Conservation (phyloP, 1,284 basidiomycete genomes). For the Neonothopanus nambi region DNA sequence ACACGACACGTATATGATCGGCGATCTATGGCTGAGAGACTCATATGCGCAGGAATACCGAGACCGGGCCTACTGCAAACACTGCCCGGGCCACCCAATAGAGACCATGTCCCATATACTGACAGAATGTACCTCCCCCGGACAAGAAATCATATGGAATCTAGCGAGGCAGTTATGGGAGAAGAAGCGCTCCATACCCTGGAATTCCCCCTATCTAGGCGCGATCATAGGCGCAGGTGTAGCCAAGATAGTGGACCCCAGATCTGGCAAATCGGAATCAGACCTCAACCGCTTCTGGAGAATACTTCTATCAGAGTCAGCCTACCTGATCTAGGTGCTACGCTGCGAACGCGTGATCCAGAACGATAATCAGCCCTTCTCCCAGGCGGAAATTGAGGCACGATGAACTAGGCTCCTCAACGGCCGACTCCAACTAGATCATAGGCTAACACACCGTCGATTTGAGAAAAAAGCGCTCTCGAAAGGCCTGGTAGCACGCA, state of each 20-base stretch:
- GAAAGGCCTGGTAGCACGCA: no score
- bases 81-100: slow-evolving; percentile 22
- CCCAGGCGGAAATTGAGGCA: slow-evolving; percentile 5
- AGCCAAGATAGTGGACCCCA: slow-evolving; percentile 4
- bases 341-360: slow-evolving; percentile 25
- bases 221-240: slow-evolving; percentile 14
- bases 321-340: slow-evolving; percentile 32
- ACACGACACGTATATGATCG: slow-evolving; percentile 26
- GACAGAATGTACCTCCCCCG: slow-evolving; percentile 22
- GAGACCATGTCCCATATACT: slow-evolving; percentile 34
- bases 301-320: slow-evolving; percentile 30
- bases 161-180: slow-evolving; percentile 17
- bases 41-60: slow-evolving; percentile 14
- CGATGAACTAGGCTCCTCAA: slow-evolving; percentile 15
- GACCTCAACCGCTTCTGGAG: slow-evolving; percentile 25
- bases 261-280: background rate
- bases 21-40: slow-evolving; percentile 22
- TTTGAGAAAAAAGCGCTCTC: slow-evolving; percentile 7
- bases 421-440: slow-evolving; percentile 14
- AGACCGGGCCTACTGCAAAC: slow-evolving; percentile 20
- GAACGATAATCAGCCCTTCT: background rate
- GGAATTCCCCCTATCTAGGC: background rate
- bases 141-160: slow-evolving; percentile 23
- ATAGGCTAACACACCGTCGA: slow-evolving; percentile 8
- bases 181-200: slow-evolving; percentile 1